phyloP scores from a whole-genome alignment of 331 rosid species.

The Ulmus americana region DNA sequence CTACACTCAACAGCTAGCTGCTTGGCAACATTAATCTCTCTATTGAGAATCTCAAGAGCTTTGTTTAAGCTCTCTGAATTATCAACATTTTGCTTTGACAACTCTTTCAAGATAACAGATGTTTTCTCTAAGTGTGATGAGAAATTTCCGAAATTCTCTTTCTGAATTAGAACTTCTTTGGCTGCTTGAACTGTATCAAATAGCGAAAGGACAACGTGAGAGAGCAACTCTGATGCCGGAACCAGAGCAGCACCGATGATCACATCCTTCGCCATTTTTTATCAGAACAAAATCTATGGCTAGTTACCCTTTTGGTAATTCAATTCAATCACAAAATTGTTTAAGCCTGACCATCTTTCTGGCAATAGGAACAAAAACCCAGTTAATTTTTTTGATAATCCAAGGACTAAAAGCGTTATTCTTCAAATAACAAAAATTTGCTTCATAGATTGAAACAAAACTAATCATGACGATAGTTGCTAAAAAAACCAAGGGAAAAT shows the following conservation, averaged over 20 bases:
- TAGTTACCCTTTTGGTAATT: slow-evolving; percentile 2
- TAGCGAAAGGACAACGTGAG: slow-evolving; percentile 21
- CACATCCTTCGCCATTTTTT: slow-evolving; percentile 33
- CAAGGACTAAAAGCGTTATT: background rate
- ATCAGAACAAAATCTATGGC: slow-evolving; percentile 3
- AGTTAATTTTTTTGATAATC: background rate
- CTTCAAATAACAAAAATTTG: background rate
- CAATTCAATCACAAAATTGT: slow-evolving; percentile 12
- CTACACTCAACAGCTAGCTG: slow-evolving; percentile 42
- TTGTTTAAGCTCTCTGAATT: slow-evolving; percentile 28
- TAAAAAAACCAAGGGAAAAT: too few relatives aligned
- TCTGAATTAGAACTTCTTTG: slow-evolving; percentile 40
- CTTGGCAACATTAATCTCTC: slow-evolving; percentile 40
- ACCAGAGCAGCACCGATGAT: slow-evolving; percentile 18
- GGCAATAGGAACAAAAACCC: slow-evolving; percentile 12
- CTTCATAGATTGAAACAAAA: background rate
- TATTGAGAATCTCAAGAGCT: slow-evolving; percentile 34
- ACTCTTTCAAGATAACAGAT: slow-evolving; percentile 28
- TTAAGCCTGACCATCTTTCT: slow-evolving; percentile 21
- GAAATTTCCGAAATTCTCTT: slow-evolving; percentile 40
- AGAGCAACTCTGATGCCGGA: slow-evolving; percentile 42
- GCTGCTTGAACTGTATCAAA: slow-evolving; percentile 34
- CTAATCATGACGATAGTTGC: background rate
- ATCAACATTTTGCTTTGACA: slow-evolving; percentile 24
- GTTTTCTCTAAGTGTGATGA: slow-evolving; percentile 36